Conservation (phyloP, 2,329 filamentous ascomycete species). For the Colletotrichum sp. region DNA sequence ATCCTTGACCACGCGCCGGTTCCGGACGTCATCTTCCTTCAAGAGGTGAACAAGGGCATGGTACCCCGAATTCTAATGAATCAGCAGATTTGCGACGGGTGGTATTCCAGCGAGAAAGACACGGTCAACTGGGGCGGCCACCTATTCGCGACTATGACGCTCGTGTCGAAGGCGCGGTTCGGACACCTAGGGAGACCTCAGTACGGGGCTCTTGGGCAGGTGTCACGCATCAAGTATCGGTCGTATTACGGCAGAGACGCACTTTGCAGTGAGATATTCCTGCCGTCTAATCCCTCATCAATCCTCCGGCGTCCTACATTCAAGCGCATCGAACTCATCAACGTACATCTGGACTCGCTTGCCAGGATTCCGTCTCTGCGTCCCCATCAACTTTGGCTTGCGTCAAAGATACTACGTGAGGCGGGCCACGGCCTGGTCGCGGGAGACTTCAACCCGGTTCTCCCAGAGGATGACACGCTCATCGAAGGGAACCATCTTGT, state of each 20-base stretch:
- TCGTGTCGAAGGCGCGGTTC: slow-evolving; percentile 33
- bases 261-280: slow-evolving; percentile 37
- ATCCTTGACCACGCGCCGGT: slow-evolving; percentile 19
- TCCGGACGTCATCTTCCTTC: slow-evolving; percentile 37
- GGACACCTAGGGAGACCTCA: background rate
- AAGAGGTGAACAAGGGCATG: slow-evolving; percentile 33
- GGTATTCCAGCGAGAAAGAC: slow-evolving; percentile 35
- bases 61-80: slow-evolving; percentile 27
- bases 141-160: slow-evolving; percentile 29
- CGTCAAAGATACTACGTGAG: slow-evolving; percentile 27
- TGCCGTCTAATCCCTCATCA: slow-evolving; percentile 7
- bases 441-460: slow-evolving; percentile 44
- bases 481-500: slow-evolving; percentile 34
- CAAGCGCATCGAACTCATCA: slow-evolving; percentile 32
- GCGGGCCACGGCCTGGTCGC: slow-evolving; percentile 36
- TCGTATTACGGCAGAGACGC: slow-evolving; percentile 36
- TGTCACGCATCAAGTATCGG: slow-evolving; percentile 35
- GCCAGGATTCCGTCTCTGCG: slow-evolving; percentile 30
- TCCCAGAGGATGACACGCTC: slow-evolving; percentile 35
- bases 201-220: slow-evolving; percentile 26
- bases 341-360: slow-evolving; percentile 44
- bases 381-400: slow-evolving; percentile 32
- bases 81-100: slow-evolving; percentile 29
- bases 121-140: slow-evolving; percentile 23
- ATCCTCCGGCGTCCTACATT: background rate